These are phyloP conservation scores for Fusarium haematococcum DNA, from an alignment of 2,329 filamentous ascomycete genomes.

Conservation along the genomic window DNA sequence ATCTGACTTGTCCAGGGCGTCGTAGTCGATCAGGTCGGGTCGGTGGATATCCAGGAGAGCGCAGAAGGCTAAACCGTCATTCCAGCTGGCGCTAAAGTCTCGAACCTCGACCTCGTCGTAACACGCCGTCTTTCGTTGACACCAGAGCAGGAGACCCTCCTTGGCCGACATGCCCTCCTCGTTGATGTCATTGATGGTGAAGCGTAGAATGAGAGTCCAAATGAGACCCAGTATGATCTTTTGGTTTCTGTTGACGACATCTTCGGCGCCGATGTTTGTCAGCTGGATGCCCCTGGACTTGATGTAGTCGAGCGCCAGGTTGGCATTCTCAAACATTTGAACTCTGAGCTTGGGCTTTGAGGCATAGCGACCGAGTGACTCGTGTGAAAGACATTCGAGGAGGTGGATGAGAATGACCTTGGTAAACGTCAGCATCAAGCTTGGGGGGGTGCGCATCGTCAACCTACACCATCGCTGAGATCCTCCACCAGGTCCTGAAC, in stretches of 20 bases:
- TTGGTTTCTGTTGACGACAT: constrained; percentile 96
- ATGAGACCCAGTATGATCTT: constrained; percentile 98
- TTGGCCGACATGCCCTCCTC: constrained; percentile 98
- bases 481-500: constrained; percentile 91
- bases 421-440: background rate
- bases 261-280: constrained; percentile 98
- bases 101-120: constrained; percentile 97
- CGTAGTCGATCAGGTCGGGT: constrained; percentile 96
- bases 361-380: constrained; percentile 96
- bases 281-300: constrained; percentile 92
- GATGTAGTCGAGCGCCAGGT: constrained; percentile 93
- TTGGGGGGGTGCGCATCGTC: background rate
- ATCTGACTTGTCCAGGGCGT: constrained; percentile 91
- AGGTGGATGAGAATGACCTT: constrained; percentile 96
- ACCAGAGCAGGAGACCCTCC: constrained; percentile 95
- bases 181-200: constrained; percentile 99
- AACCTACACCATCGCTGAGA: constrained; percentile 90
- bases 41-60: constrained; percentile 96
- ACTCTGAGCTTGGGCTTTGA: constrained; percentile 96
- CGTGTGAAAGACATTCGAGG: constrained; percentile 93
- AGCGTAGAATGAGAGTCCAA: constrained; percentile 97
- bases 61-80: constrained; percentile 96
- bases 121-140: constrained; percentile 97
- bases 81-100: constrained; percentile 97
- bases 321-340: constrained; percentile 98